Evolutionary conservation across 192 early-diverging fungal genomes (phyloP).

Genomic region (Coemansia guatemalensis): DNA sequence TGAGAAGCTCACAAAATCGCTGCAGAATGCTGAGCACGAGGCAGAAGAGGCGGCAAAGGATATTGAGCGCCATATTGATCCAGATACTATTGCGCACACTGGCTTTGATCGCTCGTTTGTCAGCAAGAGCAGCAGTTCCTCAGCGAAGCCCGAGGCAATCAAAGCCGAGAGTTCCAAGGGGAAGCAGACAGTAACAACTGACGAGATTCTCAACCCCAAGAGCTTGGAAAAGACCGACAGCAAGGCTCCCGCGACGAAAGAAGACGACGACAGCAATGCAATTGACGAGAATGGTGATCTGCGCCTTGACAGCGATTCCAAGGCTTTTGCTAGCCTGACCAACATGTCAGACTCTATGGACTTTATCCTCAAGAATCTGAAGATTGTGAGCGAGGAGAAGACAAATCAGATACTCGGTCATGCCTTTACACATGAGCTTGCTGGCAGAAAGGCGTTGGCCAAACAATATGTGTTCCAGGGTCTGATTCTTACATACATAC

Average conservation of each 20-base stretch:
- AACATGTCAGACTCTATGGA: conserved; percentile 61
- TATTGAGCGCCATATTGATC: conserved; percentile 66
- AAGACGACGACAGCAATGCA: conserved; percentile 55
- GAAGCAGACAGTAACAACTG: conserved; percentile 56
- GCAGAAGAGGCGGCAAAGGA: conserved; percentile 60
- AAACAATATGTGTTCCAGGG: conserved; percentile 78
- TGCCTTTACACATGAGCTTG: conserved; percentile 77
- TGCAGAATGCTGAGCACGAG: conserved; percentile 51
- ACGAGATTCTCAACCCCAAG: conserved; percentile 64
- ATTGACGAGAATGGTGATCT: conserved; percentile 62
- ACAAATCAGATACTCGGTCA: conserved; percentile 83
- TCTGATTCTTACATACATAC: conserved; percentile 83
- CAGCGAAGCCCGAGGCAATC: conserved; percentile 20
- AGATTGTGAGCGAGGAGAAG: conserved; percentile 67
- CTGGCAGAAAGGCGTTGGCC: conserved; percentile 65
- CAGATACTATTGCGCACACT: conserved; percentile 65
- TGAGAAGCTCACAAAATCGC: conserved; percentile 37
- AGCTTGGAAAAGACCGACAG: conserved; percentile 30
- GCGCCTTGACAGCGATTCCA: conserved; percentile 54
- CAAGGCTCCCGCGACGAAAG: conserved; percentile 14
- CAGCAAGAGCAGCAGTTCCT: conserved; percentile 12
- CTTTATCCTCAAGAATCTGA: conserved; percentile 69
- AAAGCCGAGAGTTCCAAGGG: conserved; percentile 1
- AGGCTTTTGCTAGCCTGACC: conserved; percentile 61
- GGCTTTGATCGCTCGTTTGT: conserved; percentile 68